These are phyloP conservation scores for Flaveria trinervia DNA, from an alignment of 129 eudicot genomes.

Conservation along the genomic window DNA sequence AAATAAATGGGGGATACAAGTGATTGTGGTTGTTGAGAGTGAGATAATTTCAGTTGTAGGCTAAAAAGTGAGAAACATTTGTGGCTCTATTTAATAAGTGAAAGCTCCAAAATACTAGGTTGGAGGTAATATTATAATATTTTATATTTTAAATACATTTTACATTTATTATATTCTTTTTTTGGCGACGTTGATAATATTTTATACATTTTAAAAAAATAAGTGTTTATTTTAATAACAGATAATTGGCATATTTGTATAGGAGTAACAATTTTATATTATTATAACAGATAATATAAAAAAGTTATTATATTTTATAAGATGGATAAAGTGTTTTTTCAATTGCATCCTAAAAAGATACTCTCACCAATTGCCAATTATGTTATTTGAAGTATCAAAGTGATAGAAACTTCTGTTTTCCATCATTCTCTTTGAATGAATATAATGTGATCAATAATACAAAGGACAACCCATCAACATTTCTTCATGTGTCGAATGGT, in stretches of 20 bases:
- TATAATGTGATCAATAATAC: neutral
- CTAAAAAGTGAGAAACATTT: constrained; percentile 32
- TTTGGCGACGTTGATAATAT: constrained; percentile 2
- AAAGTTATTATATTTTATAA: neutral
- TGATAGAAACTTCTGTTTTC: constrained; percentile 2
- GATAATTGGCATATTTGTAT: neutral
- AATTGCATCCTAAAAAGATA: constrained; percentile 6
- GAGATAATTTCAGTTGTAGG: constrained; percentile 30
- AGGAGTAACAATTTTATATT: neutral
- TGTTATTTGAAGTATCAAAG: neutral
- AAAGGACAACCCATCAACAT: neutral
- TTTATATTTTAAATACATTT: neutral
- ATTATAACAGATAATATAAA: neutral
- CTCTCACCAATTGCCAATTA: constrained; percentile 6
- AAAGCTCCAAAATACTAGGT: constrained; percentile 38
- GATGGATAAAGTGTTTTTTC: constrained; percentile 6
- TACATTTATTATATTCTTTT: constrained; percentile 13
- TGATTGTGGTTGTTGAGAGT: constrained; percentile 32
- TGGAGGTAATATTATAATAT: constrained; percentile 9
- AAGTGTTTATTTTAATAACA: neutral
- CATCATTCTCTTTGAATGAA: neutral
- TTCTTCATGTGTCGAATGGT: neutral
- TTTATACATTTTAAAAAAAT: neutral
- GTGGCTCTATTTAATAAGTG: constrained; percentile 34
- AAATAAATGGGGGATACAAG: constrained; percentile 33